Evolutionary conservation across 2,329 filamentous ascomycete genomes (phyloP), one percentile per base, ranked within the genome.

Genomic region (Verticillium zaregamsianum): DNA sequence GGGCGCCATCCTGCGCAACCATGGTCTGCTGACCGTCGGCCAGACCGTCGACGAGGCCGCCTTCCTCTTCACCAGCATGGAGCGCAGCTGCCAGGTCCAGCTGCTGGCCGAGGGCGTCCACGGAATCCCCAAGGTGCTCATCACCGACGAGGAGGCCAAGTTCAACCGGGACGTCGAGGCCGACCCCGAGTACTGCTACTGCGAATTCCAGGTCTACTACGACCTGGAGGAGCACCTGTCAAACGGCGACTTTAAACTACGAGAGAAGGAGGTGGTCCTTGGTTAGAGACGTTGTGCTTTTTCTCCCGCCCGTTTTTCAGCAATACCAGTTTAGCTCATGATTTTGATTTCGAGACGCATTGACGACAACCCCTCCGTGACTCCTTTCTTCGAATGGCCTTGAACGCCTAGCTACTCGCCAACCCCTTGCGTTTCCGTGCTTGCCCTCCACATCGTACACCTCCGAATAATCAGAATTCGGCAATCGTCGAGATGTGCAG

Each of bases 31-130:
- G 58, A 91, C 88, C 0, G 88, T 90, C 0, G 90, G 90, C 0
- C 68, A 72, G 4, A 92, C 88, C 0, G 89, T 92, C 2, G 90
- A 92, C 66, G 90, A 92, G 73, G 89, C 90, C 0, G 88, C 88
- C 0, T 91, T 86, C 71, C 72, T 90, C 61, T 91, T 89, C 71
- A 86, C 85, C 0, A 76, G 87, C 5, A 80, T 91, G 75, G 89
- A 92, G 71, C 80, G 85, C 33, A 85, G 82, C 12, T 92, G 89
- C 69, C 81, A 85, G 59, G 80, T 89, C 17, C 90, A 92, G 72
- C 74, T 92, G 45, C 76, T 85, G 61, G 84, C 86, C n/a, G 89
- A 92, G 72, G 65, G 69, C 8, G 71, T 70, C 2, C 69, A 68
- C 5, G 68, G 71, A 7, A 61, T 74, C 3, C 57, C 66, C 9